phyloP scores from a whole-genome alignment of 352 stramenopile species.

The Globisporangium uncinulatum region DNA sequence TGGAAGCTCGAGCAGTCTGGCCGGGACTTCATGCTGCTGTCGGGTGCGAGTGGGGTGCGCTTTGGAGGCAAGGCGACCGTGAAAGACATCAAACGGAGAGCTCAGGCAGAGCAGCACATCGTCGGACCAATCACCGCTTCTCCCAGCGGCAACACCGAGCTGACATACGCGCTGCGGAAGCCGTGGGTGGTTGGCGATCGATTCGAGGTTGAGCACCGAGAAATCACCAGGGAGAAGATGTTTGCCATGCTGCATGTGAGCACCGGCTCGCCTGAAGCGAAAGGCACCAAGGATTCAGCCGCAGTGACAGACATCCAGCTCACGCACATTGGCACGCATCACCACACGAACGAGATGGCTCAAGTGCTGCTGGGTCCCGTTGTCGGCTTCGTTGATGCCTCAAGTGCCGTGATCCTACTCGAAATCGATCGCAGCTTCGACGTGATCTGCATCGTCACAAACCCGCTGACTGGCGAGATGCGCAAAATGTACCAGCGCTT shows the following conservation, averaged over 20 bases:
- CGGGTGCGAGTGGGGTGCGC: conserved; percentile 23
- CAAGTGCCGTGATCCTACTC: conserved; percentile 50
- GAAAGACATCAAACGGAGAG: conserved; percentile 41
- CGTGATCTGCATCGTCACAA: conserved; percentile 46
- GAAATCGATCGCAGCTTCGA: conserved; percentile 56
- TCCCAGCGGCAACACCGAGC: neutral
- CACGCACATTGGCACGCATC: conserved; percentile 14
- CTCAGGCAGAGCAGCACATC: conserved; percentile 34
- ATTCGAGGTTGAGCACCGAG: conserved; percentile 41
- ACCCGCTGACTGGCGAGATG: conserved; percentile 38
- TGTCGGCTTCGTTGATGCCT: conserved; percentile 61
- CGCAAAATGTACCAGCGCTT: conserved; percentile 50
- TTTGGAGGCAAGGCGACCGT: conserved; percentile 34
- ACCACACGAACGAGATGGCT: conserved; percentile 14
- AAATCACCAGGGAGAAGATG: conserved; percentile 10
- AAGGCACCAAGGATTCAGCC: conserved; percentile 22
- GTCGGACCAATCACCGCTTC: conserved; percentile 27
- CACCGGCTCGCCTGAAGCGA: neutral
- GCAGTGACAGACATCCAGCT: conserved; percentile 12
- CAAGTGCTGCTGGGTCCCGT: conserved; percentile 56
- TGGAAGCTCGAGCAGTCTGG: conserved; percentile 56
- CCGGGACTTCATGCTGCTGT: conserved; percentile 38
- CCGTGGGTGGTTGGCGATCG: conserved; percentile 28
- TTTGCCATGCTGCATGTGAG: conserved; percentile 2
- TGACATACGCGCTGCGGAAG: conserved; percentile 5